Base-by-base conservation (phyloP, 441 rosid species). In the Theobroma grandiflorum region DNA sequence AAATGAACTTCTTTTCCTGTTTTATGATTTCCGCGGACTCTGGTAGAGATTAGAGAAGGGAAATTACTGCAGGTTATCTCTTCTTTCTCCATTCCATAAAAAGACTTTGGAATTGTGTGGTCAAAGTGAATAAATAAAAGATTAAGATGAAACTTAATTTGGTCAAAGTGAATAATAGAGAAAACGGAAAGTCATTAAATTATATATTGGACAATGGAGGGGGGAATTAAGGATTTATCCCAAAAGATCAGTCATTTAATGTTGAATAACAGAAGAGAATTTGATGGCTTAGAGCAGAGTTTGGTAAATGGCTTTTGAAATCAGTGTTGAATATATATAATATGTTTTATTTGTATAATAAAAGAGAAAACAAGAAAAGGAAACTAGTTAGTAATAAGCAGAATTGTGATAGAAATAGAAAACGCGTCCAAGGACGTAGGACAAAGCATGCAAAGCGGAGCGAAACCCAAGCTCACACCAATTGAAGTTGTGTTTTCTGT, bases 381-480 rank as follows among this genome's bases (percentile, higher is more conserved):
- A 18, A 55, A 55, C 18, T 16, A n/a, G 18, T 18, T 55, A 6
- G 26, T 50, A 50, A 50, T 5, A 6, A 8, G 38, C 4, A 15
- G 59, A 52, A 18, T 6, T 3, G 55, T 15, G 11, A 62, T 33
- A 71, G 63, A 66, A 10, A 45, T 26, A 5, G 52, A 71, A 79
- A 83, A 82, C 86, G 81, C 86, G 81, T 81, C 26, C 53, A 74
- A 53, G 75, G 76, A 86, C 69, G 83, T 49, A 59, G 49, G 79
- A 63, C 59, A 14, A 50, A 79, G 79, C 88, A 82, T 79, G 84
- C 81, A 86, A 82, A 74, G 6, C 82, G 87, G 88, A 81, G 84
- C 87, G 87, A 84, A 84, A 86, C 79, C 38, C 37, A 77, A 84
- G 87, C 85, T 85, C 72, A 58, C 55, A 63, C 88, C 88, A 75